Evolutionary conservation across 257 asterid genomes (phyloP), one percentile per base, ranked within the genome.

Genomic region (Euphrasia confusa): DNA sequence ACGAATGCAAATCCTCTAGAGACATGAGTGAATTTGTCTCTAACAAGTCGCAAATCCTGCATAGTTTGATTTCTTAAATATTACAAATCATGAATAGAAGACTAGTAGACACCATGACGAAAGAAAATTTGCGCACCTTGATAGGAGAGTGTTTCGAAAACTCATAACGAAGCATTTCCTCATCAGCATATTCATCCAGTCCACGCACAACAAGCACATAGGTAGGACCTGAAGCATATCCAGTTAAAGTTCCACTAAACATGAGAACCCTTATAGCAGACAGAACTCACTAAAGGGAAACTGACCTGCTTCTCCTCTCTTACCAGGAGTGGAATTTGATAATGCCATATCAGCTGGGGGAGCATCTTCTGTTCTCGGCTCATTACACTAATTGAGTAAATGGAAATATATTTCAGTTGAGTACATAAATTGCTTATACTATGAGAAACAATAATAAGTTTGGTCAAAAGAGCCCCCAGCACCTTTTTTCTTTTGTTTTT

Each of bases 181-280:
- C 99, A 61, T 93, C 97, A 64, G 99, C 97, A 85, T 93, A 87
- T 67, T 93, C 99, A 77, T 89, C 99, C 87, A 93, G 78, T 48
- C 99, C 99, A 24, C 96, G 99, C 73, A 89, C 95, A 68, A 89
- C 99, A 76, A 93, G 94, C 66, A 89, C 99, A 79, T 93, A 94
- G 7, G 96, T 85, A 58, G 99, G 99, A 70, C 96, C 98, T 92
- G 83, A 75, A 55, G 71, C 65, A 67, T n/a, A 68, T 32, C 27
- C 58, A 26, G 39, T 70, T 72, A 61, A 67, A 73, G 10, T 21
- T 39, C 60, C 37, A 28, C 60, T 13, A 65, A 21, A 70, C 9
- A 65, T 48, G 28, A 71, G 52, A 61, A 44, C 62, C 45, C 55
- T 39, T 18, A 30, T 24, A 48, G 21, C 59, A 18, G 45, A 56